phyloP scores from a whole-genome alignment of 306 rosid species.

The Pterocarpus macrocarpus region DNA sequence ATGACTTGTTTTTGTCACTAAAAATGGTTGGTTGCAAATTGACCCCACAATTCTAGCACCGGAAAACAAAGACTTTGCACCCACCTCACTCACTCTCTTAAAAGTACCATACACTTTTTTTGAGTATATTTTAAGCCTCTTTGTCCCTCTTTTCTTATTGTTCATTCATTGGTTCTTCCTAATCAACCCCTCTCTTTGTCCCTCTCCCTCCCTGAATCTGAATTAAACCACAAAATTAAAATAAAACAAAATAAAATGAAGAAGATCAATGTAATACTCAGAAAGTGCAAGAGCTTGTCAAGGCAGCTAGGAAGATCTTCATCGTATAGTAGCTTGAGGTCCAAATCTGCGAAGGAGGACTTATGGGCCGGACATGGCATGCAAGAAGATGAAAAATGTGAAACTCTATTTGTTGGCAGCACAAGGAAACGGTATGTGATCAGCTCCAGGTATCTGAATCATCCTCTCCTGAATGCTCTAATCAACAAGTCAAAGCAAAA shows the following conservation, averaged over 20 bases:
- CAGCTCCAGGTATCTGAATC: conserved; percentile 67
- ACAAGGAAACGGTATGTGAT: conserved; percentile 77
- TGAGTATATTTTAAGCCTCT: conserved; percentile 70
- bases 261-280: conserved; percentile 72
- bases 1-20: conserved; percentile 64
- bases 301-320: conserved; percentile 83
- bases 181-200: conserved; percentile 23
- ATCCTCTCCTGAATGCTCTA: conserved; percentile 78
- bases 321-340: conserved; percentile 74
- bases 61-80: conserved; percentile 73
- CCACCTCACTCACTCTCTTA: conserved; percentile 51
- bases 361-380: conserved; percentile 43
- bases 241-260: conserved; percentile 53
- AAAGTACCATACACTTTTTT: conserved; percentile 47
- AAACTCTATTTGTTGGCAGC: conserved; percentile 80
- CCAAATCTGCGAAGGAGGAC: conserved; percentile 73
- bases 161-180: conserved; percentile 27
- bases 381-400: conserved; percentile 44
- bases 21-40: conserved; percentile 59
- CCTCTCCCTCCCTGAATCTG: conserved; percentile 8
- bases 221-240: neutral
- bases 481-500: conserved; percentile 67
- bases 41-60: conserved; percentile 78
- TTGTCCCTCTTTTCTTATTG: conserved; percentile 22
- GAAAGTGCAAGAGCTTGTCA: conserved; percentile 93